These are phyloP conservation scores for Verruconis gallopava DNA, from an alignment of 2,329 filamentous ascomycete species.

Conservation along the genomic window DNA sequence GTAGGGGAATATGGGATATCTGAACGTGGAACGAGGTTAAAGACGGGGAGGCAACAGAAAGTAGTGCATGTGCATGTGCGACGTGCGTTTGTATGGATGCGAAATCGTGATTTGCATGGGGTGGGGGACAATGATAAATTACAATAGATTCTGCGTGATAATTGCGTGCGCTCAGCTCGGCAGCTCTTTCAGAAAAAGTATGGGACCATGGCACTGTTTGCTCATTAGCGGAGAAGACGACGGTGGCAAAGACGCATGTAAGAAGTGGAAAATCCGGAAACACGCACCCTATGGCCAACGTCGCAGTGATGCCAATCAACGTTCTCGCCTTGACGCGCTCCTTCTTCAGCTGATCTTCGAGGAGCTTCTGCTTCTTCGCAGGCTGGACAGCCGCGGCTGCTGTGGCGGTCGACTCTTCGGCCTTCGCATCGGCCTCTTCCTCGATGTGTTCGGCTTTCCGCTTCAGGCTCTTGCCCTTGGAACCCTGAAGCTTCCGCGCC, in stretches of 20 bases:
- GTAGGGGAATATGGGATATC: too few relatives aligned
- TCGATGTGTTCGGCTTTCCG: slow-evolving; percentile 46
- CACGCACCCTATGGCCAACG: slow-evolving; percentile 80
- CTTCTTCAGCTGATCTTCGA: slow-evolving; percentile 69
- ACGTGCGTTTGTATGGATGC: too few relatives aligned
- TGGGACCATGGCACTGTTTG: slow-evolving; percentile 7
- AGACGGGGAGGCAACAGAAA: too few relatives aligned
- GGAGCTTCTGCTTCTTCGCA: slow-evolving; percentile 42
- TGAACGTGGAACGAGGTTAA: too few relatives aligned
- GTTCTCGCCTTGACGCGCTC: slow-evolving; percentile 79
- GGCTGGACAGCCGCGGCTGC: slow-evolving; percentile 52
- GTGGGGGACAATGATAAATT: too few relatives aligned
- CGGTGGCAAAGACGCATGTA: neutral
- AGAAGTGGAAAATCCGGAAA: neutral
- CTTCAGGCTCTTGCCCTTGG: slow-evolving; percentile 19
- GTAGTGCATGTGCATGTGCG: too few relatives aligned
- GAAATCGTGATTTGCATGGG: too few relatives aligned
- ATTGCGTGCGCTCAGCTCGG: too few relatives aligned
- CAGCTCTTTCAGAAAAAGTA: slow-evolving; percentile 10
- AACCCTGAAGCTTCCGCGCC: slow-evolving; percentile 41
- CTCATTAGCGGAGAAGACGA: slow-evolving; percentile 4
- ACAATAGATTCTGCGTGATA: too few relatives aligned
- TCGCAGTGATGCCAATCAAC: slow-evolving; percentile 73
- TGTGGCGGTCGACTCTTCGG: slow-evolving; percentile 30
- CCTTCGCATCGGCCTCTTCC: slow-evolving; percentile 19